phyloP scores from a whole-genome alignment of 768 basidiomycete species.

The Xerocomellus chrysenteron region DNA sequence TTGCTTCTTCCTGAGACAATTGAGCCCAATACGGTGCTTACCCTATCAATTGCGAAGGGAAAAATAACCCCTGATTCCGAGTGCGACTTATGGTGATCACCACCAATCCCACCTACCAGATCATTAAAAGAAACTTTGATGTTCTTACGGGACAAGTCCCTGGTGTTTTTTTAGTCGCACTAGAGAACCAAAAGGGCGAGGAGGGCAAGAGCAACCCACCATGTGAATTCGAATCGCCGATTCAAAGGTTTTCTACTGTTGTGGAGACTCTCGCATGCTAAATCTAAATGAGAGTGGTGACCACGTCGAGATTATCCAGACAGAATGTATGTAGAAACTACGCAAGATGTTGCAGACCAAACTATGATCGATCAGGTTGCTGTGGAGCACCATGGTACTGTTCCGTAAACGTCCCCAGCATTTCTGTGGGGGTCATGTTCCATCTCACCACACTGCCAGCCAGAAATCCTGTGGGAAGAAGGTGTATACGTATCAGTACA shows the following conservation, averaged over 20 bases:
- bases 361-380: slow-evolving; percentile 4
- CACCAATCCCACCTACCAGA: no score
- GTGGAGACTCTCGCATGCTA: not conserved
- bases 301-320: not conserved
- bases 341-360: not conserved
- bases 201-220: not conserved
- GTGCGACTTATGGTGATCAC: no score
- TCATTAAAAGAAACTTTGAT: not conserved
- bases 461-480: slow-evolving; percentile 22
- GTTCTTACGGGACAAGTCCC: not conserved
- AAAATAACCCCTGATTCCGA: not conserved
- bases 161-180: not conserved
- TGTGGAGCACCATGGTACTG: slow-evolving; percentile 9
- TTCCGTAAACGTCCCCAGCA: slow-evolving; percentile 13
- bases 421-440: slow-evolving; percentile 29
- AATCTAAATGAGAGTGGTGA: not conserved
- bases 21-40: slow-evolving; percentile 2
- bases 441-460: slow-evolving; percentile 31
- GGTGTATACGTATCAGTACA: slow-evolving; percentile 9
- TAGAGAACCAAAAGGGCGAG: not conserved
- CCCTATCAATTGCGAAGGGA: not conserved
- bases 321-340: slow-evolving; percentile 1
- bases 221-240: not conserved
- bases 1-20: slow-evolving; percentile 7
- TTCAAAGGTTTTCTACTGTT: not conserved